Base-by-base conservation (phyloP, 331 rosid species). In the Cydonia oblonga region DNA sequence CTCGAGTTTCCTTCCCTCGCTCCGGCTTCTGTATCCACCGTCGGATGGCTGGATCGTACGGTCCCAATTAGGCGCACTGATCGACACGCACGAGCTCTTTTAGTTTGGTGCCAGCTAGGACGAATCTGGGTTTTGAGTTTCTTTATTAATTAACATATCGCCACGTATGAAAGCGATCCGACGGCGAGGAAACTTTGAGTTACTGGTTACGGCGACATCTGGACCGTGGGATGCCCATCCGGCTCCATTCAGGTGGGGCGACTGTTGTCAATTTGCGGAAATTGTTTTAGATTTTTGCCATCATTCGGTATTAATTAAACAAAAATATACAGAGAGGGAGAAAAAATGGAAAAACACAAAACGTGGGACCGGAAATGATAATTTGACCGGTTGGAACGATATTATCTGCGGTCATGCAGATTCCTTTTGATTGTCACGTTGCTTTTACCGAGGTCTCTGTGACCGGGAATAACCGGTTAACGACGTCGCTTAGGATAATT, bases 321-420 rank as follows among this genome's bases (percentile, higher is more conserved):
- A 19, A 18, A 70, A 25, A 16, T 3, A 6, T 22, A 60, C 10
- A 78, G 30, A 51, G 29, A 16, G 72, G 10, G 28, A 5, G 18
- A 5, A 65, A 33, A 73, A 68, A 44, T 6, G 64, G 19, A 3
- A 26, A 44, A 57, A 24, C 44, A 66, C 68, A 75, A 81, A 80
- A 74, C 83, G 80, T 79, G 89, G 96, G 83, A 80, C 68, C 70
- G 46, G 30, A 80, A 80, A 84, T 77, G 81, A 81, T 82, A 82
- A 86, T 84, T 90, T 89, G 96, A 93, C 98, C 96, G 90, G 88
- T 71, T 84, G 83, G 83, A 87, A 54, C 87, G 85, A 86, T 80
- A 86, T 81, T 83, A 85, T 88, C 68, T 75, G 95, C 81, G 90
- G 96, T 84, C 89, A 86, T 82, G 85, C 75, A 81, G 93, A 84